Percentiles rank a stretch among this genome's conserved stretches.
phyloP scores from a whole-genome alignment of 805 yeast genomes.

The Metschnikowia santaceciliae region DNA sequence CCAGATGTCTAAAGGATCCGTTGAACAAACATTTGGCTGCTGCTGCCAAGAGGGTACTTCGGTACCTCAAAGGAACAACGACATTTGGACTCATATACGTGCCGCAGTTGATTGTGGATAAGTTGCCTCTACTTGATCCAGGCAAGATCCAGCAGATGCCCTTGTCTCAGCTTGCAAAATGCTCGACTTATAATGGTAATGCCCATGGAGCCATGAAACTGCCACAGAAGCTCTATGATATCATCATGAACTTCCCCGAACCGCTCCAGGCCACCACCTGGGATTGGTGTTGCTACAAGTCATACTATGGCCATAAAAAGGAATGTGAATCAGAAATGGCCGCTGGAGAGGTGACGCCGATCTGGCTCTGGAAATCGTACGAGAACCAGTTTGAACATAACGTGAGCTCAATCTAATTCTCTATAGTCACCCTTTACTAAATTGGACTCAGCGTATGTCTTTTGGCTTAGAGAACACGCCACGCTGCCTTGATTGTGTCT shows the following conservation, averaged over 20 bases:
- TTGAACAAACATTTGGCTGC: too few species aligned
- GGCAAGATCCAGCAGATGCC: slow-evolving; percentile 20
- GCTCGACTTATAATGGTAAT: slow-evolving; percentile 44
- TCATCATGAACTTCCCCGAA: slow-evolving; percentile 65
- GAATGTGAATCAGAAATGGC: slow-evolving; percentile 18
- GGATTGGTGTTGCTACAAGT: slow-evolving; percentile 89
- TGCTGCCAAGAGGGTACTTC: too few species aligned
- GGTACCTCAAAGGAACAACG: too few species aligned
- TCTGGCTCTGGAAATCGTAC: slow-evolving; percentile 92
- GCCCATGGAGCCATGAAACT: slow-evolving; percentile 66
- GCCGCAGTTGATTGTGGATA: slow-evolving; percentile 50
- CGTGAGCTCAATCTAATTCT: too few species aligned
- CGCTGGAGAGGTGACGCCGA: slow-evolving; percentile 86
- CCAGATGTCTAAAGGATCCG: too few species aligned
- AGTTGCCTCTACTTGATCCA: slow-evolving; percentile 35
- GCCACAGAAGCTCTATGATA: slow-evolving; percentile 50
- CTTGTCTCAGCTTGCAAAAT: slow-evolving; percentile 41
- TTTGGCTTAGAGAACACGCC: too few species aligned
- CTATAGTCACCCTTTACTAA: too few species aligned
- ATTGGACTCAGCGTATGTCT: too few species aligned
- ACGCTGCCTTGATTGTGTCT: too few species aligned
- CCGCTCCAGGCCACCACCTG: slow-evolving; percentile 91
- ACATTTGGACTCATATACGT: slow-evolving; percentile 19
- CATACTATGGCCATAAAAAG: slow-evolving; percentile 30
- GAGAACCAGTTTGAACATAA: slow-evolving; percentile 69